Percentiles rank a stretch among this genome's conserved stretches.
Evolutionary conservation across 495 filamentous ascomycete species (phyloP).

Genomic region (Penicillium nucicola): DNA sequence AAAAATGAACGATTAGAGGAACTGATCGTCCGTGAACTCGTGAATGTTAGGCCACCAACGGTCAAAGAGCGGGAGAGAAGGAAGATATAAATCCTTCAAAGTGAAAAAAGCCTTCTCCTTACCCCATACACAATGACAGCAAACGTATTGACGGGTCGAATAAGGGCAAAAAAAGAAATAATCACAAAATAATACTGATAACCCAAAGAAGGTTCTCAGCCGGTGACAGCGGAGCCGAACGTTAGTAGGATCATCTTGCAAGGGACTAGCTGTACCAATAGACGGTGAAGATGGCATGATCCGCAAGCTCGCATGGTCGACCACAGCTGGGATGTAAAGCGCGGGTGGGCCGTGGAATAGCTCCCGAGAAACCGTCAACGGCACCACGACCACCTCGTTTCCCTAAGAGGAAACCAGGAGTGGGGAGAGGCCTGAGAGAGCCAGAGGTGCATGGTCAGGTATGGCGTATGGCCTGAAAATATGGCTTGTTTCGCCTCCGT

Average conservation of each 20-base stretch:
- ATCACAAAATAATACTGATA: constrained; percentile 7
- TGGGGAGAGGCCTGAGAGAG: not conserved
- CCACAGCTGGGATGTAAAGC: constrained; percentile 20
- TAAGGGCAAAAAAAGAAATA: not conserved
- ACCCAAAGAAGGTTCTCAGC: constrained; percentile 10
- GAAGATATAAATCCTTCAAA: constrained; percentile 8
- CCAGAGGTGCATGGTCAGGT: not conserved
- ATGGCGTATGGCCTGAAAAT: not conserved
- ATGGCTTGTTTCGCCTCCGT: not conserved
- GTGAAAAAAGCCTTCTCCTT: constrained; percentile 2
- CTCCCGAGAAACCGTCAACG: constrained; percentile 27
- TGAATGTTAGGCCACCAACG: constrained; percentile 8
- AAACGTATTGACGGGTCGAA: not conserved
- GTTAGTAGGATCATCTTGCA: constrained; percentile 29
- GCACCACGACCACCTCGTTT: constrained; percentile 8
- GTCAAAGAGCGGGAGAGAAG: constrained; percentile 1
- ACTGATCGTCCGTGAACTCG: not conserved
- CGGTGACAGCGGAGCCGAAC: constrained; percentile 20
- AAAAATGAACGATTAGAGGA: constrained; percentile 2
- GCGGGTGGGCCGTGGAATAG: constrained; percentile 20
- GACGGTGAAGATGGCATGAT: constrained; percentile 19
- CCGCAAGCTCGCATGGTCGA: constrained; percentile 14
- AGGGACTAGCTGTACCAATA: constrained; percentile 30
- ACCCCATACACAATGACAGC: constrained; percentile 21
- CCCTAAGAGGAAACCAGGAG: constrained; percentile 8